Conservation (phyloP, 2,329 filamentous ascomycete genomes). For the Curvularia spicifera region DNA sequence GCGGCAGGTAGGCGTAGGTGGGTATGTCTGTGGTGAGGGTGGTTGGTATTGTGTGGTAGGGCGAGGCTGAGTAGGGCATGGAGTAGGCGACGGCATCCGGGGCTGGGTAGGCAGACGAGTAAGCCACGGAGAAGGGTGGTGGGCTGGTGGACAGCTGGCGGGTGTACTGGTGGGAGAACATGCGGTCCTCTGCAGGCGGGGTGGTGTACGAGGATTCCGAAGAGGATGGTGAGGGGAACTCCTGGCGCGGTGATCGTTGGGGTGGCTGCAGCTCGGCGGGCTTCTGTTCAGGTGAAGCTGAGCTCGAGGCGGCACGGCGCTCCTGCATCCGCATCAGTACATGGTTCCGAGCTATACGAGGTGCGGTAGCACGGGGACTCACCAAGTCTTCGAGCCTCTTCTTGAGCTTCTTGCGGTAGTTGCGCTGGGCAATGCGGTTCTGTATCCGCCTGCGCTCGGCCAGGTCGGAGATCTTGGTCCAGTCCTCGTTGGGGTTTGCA, state of each 20-base stretch:
- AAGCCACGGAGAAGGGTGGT: conserved; percentile 64
- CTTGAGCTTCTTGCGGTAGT: conserved; percentile 97
- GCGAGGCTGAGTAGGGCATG: conserved; percentile 57
- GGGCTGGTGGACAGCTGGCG: conserved; percentile 75
- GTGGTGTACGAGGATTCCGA: conserved; percentile 46
- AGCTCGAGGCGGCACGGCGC: conserved; percentile 72
- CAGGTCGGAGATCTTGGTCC: conserved; percentile 98
- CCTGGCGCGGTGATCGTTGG: conserved; percentile 45
- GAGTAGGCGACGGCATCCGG: conserved; percentile 69
- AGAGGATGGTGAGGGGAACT: conserved; percentile 47
- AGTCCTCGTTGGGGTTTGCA: conserved; percentile 95
- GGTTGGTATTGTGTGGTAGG: conserved; percentile 49
- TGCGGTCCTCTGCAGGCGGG: conserved; percentile 70
- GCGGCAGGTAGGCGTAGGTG: conserved; percentile 64
- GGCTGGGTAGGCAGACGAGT: conserved; percentile 70
- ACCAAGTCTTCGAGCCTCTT: conserved; percentile 79
- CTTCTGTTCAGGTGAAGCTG: conserved; percentile 64
- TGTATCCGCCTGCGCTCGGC: conserved; percentile 93
- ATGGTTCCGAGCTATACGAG: conserved; percentile 20
- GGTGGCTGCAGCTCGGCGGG: conserved; percentile 59
- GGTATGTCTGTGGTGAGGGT: conserved; percentile 48
- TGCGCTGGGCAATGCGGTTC: conserved; percentile 96
- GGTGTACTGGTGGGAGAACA: conserved; percentile 71
- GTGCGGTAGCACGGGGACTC: conserved; percentile 20
- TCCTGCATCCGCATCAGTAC: conserved; percentile 54